Percentiles rank a stretch among this genome's conserved stretches.
phyloP scores from a whole-genome alignment of 768 basidiomycete genomes.

The Russula dissimulans region DNA sequence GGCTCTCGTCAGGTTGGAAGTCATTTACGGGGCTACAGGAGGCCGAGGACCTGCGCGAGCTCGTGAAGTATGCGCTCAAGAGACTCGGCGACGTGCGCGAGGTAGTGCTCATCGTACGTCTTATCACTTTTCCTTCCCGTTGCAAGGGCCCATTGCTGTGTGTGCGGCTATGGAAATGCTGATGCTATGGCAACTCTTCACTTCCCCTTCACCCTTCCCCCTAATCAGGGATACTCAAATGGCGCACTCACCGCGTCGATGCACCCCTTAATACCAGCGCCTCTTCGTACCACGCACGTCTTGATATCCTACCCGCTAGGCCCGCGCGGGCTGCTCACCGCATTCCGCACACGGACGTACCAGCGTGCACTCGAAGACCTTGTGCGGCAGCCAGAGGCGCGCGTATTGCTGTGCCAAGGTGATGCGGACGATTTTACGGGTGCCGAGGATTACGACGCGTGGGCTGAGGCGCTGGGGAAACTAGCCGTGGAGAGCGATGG shows the following conservation, averaged over 20 bases:
- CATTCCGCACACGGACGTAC: conserved; percentile 55
- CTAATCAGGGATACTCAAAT: conserved; percentile 68
- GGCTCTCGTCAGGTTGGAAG: conserved; percentile 60
- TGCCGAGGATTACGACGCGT: conserved; percentile 41
- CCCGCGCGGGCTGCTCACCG: conserved; percentile 55
- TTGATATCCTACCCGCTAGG: conserved; percentile 72
- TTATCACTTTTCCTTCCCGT: neutral
- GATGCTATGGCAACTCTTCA: neutral
- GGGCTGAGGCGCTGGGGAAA: conserved; percentile 36
- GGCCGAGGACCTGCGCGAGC: conserved; percentile 55
- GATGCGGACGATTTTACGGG: conserved; percentile 66
- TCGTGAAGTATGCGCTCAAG: conserved; percentile 47
- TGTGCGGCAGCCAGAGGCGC: conserved; percentile 35
- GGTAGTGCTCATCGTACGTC: conserved; percentile 52
- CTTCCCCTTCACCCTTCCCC: neutral
- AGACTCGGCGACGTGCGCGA: conserved; percentile 35
- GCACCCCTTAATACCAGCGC: conserved; percentile 42
- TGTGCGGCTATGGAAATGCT: neutral
- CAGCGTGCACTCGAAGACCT: conserved; percentile 41
- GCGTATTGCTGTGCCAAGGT: conserved; percentile 58
- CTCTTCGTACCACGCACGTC: conserved; percentile 52
- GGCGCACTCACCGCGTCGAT: conserved; percentile 66
- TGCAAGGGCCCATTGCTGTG: neutral
- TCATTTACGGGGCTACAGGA: conserved; percentile 68
- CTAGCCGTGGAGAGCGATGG: neutral